Conservation (phyloP, 768 basidiomycete species). For the Hypholoma fasciculare region DNA sequence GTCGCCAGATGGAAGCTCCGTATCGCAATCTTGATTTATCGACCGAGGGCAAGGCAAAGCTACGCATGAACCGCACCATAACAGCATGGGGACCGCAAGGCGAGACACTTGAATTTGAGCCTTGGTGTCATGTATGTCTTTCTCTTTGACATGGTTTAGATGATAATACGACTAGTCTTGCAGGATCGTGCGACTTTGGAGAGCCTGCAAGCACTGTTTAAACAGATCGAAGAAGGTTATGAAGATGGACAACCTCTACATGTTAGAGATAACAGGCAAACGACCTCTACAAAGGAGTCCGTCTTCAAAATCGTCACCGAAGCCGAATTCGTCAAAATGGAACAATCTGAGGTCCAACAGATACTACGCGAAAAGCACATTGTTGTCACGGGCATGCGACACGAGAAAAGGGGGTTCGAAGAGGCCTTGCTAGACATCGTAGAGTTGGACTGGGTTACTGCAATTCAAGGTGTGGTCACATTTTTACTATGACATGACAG, state of each 20-base stretch:
- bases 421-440: neutral
- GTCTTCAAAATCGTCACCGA: neutral
- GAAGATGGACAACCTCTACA: too few species aligned
- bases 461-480: neutral
- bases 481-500: too few species aligned
- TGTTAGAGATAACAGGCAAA: too few species aligned
- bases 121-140: neutral
- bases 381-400: neutral
- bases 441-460: neutral
- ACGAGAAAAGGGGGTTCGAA: neutral
- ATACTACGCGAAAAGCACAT: neutral
- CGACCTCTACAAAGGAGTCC: too few species aligned
- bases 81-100: neutral
- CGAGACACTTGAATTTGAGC: neutral
- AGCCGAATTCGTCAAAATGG: neutral
- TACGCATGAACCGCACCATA: neutral
- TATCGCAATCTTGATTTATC: neutral
- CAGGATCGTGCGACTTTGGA: neutral
- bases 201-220: too few species aligned
- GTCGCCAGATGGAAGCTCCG: neutral
- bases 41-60: neutral
- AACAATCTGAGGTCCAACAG: neutral
- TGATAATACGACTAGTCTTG: neutral
- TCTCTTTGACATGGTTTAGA: neutral
- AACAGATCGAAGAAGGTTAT: too few species aligned